Conservation (phyloP, 352 stramenopile species). For the Paralagenidium karlingii region DNA sequence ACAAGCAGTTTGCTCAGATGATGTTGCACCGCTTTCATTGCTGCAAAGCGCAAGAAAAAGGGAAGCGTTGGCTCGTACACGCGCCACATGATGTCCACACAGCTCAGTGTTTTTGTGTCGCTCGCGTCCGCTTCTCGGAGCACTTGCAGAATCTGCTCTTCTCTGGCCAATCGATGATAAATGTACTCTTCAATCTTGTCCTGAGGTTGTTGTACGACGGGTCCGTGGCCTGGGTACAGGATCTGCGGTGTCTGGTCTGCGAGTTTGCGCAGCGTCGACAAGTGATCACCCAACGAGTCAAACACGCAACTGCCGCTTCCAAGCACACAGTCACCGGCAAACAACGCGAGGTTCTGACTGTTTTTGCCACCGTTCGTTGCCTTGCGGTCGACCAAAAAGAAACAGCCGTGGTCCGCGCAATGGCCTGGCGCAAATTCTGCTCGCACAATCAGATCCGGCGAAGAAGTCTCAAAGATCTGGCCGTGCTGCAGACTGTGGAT, state of each 20-base stretch:
- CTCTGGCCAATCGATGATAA: constrained; percentile 51
- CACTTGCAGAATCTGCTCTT: constrained; percentile 41
- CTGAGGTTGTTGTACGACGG: constrained; percentile 40
- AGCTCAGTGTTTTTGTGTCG: too few relatives aligned
- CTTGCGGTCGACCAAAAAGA: too few relatives aligned
- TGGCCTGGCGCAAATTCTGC: constrained; percentile 63
- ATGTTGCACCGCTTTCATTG: too few relatives aligned
- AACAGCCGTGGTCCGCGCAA: constrained; percentile 77
- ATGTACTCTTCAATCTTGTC: constrained; percentile 72
- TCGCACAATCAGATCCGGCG: not conserved
- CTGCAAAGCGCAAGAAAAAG: too few relatives aligned
- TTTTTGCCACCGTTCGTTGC: too few relatives aligned
- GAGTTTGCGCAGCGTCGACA: constrained; percentile 51
- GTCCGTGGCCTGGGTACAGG: constrained; percentile 71
- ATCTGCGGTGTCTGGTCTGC: constrained; percentile 15
- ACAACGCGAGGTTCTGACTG: constrained; percentile 40
- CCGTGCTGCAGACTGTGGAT: constrained; percentile 24
- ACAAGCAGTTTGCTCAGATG: too few relatives aligned
- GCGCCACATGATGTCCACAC: too few relatives aligned
- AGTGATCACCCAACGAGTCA: constrained; percentile 68
- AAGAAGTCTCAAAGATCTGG: too few relatives aligned
- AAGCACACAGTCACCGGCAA: constrained; percentile 79
- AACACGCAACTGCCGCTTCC: constrained; percentile 79
- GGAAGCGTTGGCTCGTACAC: too few relatives aligned
- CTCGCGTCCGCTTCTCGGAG: constrained; percentile 9